Base-by-base conservation (phyloP, 306 rosid genomes). In the Crotalaria pallida region DNA sequence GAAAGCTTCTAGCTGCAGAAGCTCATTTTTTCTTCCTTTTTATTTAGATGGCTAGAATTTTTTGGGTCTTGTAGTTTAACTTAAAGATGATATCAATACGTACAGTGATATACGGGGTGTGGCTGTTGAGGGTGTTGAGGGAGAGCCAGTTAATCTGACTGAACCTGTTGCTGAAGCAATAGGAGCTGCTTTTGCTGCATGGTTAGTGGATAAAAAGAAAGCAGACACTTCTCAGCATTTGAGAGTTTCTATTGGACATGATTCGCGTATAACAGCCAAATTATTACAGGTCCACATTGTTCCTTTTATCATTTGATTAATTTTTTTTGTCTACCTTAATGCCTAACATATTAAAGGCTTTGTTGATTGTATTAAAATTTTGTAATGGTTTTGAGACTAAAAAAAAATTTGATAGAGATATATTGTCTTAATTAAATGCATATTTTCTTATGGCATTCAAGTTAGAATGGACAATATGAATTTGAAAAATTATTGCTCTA, bases 101-200 rank as follows among this genome's bases (percentile, higher is more conserved):
- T 65, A 76, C 81, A 90, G 96, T 81, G 98, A 94, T 76, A 94
- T 94, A 62, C 95, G 97, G 12, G 98, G 96, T 51, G 96, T 94
- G 81, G 91, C 98, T 80, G 76, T 90, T 74, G 84, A 88, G 70
- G 97, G 98, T 61, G 88, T 90, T 63, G 95, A 88, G 75, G 97
- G 96, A 56, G 98, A 94, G 76, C 81, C 90, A 16, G 70, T 94
- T 75, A 90, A 78, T 78, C 83, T 90, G 79, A 81, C 98, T 23
- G 98, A 90, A 77, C 86, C 77, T 33, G 97, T 94, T 69, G 90
- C 98, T 74, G 94, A 90, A 80, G 94, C 98, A 67, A 90, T 90
- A 74, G 97, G 87, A 47, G 89, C 97, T 59, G 95, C 81, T 84
- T 94, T 90, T 82, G 87, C 98, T 65, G 96, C 90, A 63, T 94